Evolutionary conservation across 192 early-diverging fungal species (phyloP).

Genomic region (Rhizophagus prolifer): DNA sequence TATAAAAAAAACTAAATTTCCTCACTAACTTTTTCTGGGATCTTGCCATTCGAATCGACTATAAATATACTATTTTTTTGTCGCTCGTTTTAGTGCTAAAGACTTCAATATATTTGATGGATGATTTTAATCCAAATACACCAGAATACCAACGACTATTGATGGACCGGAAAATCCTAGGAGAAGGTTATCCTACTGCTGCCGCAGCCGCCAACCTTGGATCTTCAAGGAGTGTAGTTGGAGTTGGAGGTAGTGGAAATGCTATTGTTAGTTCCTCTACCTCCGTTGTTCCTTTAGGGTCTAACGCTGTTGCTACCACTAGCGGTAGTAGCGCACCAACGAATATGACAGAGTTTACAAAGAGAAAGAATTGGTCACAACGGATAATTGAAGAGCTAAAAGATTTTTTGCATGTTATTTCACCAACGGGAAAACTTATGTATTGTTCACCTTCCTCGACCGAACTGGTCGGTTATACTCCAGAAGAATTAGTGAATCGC

Average conservation of each 20-base stretch:
- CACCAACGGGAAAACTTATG: slow-evolving; percentile 44
- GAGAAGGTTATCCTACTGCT: slow-evolving; percentile 16
- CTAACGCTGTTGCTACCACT: not conserved
- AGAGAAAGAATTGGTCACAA: slow-evolving; percentile 50
- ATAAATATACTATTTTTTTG: not conserved
- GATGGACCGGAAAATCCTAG: slow-evolving; percentile 13
- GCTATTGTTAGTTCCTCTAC: not conserved
- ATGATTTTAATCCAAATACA: slow-evolving; percentile 5
- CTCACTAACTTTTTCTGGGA: not conserved
- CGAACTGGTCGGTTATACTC: slow-evolving; percentile 45
- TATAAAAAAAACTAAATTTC: too few relatives aligned
- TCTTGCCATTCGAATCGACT: not conserved
- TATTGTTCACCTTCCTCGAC: slow-evolving; percentile 47
- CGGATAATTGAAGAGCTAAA: slow-evolving; percentile 46
- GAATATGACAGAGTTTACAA: slow-evolving; percentile 41
- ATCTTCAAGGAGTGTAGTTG: not conserved
- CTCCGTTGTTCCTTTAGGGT: not conserved
- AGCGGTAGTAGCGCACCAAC: slow-evolving; percentile 3
- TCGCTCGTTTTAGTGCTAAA: not conserved
- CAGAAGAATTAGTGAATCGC: slow-evolving; percentile 46
- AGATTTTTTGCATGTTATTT: slow-evolving; percentile 49
- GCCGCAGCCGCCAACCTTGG: not conserved
- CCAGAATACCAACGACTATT: slow-evolving; percentile 10
- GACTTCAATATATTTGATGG: not conserved
- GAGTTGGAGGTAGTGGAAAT: not conserved